Conservation (phyloP, 306 rosid genomes). For the Vicia villosa region DNA sequence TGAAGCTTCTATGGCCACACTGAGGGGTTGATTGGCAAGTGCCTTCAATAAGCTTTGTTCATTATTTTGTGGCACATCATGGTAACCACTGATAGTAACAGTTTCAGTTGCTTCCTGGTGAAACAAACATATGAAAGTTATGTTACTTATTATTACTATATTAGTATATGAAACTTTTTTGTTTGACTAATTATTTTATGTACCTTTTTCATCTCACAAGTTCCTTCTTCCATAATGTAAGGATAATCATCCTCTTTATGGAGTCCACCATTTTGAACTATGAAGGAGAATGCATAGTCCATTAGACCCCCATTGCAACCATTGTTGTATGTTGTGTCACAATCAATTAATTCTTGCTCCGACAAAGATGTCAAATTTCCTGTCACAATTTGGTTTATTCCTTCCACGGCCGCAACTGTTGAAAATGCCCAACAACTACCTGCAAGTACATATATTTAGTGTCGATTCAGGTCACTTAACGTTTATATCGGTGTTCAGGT, state of each 20-base stretch:
- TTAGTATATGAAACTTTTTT: neutral
- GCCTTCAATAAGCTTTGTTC: constrained; percentile 86
- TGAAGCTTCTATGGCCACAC: constrained; percentile 87
- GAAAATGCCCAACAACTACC: constrained; percentile 90
- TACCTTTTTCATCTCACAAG: constrained; percentile 75
- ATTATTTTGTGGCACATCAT: constrained; percentile 79
- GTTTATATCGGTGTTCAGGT: too few relatives aligned
- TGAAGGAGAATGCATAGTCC: constrained; percentile 71
- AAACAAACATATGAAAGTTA: constrained; percentile 1
- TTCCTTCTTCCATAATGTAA: constrained; percentile 85
- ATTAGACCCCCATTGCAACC: constrained; percentile 79
- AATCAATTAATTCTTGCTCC: constrained; percentile 69
- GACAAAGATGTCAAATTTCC: constrained; percentile 67
- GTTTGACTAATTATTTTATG: neutral
- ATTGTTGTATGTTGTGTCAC: constrained; percentile 65
- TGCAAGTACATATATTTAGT: constrained; percentile 18
- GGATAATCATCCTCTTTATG: constrained; percentile 75
- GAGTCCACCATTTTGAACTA: constrained; percentile 56
- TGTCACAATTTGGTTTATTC: constrained; percentile 63
- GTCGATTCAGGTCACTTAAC: too few relatives aligned
- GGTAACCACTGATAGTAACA: constrained; percentile 77
- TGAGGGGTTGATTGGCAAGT: constrained; percentile 87
- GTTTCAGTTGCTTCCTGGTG: constrained; percentile 57
- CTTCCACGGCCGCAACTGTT: constrained; percentile 68
- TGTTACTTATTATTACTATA: neutral